Evolutionary conservation across 768 basidiomycete species (phyloP).

Genomic region (Sarcodon sp.): DNA sequence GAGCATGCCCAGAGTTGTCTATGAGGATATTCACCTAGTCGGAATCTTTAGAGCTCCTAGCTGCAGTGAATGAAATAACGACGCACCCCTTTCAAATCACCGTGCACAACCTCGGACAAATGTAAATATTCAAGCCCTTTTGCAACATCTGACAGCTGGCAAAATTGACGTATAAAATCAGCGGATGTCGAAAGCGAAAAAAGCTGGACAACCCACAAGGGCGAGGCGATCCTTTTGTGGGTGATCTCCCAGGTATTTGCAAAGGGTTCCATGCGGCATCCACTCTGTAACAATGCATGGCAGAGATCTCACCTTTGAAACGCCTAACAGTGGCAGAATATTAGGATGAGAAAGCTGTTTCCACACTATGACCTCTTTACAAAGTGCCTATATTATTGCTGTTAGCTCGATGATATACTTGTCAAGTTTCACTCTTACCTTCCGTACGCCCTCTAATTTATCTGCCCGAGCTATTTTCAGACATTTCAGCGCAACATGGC

Average conservation of each 20-base stretch:
- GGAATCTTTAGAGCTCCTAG: neutral
- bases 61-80: neutral
- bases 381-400: neutral
- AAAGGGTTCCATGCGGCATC: slow-evolving; percentile 2
- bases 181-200: neutral
- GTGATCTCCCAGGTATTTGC: neutral
- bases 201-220: neutral
- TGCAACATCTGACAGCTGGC: slow-evolving; percentile 1
- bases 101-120: slow-evolving; percentile 1
- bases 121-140: slow-evolving; percentile 4
- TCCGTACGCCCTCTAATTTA: neutral
- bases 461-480: neutral
- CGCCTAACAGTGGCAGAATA: neutral
- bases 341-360: neutral
- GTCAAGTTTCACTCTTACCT: neutral
- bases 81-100: slow-evolving; percentile 4
- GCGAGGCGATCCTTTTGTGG: neutral
- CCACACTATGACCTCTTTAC: neutral
- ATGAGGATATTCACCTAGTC: slow-evolving; percentile 13
- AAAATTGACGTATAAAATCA: neutral
- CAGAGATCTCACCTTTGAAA: neutral
- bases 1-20: slow-evolving; percentile 6
- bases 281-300: slow-evolving; percentile 3
- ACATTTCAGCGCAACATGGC: neutral
- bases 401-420: too few relatives aligned